Evolutionary conservation across 2,329 filamentous ascomycete genomes (phyloP), one percentile per base, ranked within the genome.

Genomic region (Metarhizium album): DNA sequence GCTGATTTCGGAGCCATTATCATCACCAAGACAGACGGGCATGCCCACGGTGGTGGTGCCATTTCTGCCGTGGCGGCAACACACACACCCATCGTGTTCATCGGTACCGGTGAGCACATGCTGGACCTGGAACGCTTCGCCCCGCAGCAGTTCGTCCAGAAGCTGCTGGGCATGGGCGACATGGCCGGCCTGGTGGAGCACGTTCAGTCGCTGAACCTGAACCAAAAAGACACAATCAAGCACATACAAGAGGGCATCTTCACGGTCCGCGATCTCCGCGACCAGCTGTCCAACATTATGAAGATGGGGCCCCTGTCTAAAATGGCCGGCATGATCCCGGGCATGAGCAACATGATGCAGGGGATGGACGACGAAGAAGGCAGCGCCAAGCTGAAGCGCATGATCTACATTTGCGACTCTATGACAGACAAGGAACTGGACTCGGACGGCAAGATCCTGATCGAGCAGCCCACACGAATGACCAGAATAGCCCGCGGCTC

Each of bases 181-280:
- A 94, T 98, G 76, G 85, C 87, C 24, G 91, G 93, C 0, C 71
- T 98, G 31, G 87, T 98, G 11, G 93, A 98, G 69, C 93, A 98
- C 64, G 93, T 98, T 1, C 93, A 98, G 66, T 88, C 86, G 31
- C 79, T 98, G 48, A 96, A 95, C 66, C 80, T 96, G 47, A 90
- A 97, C 68, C 93, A 96, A 59, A 97, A 98, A 70, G 91, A 97
- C 62, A 97, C 93, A 3, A 96, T 98, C 78, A 98, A 98, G 74
- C 91, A 98, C 72, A 94, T 98, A 58, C 86, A 89, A 6, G 91
- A 96, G 63, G 93, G 93, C 51, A 90, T 96, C 56, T 98, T 97
- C 69, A 95, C 93, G 0, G 80, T 98, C 33, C 86, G 93, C 50
- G 93, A 98, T 66, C 78, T 98, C 58, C 83, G 93, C 20, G 93